Base-by-base conservation (phyloP, 495 filamentous ascomycete species). In the Xylaria cubensis region DNA sequence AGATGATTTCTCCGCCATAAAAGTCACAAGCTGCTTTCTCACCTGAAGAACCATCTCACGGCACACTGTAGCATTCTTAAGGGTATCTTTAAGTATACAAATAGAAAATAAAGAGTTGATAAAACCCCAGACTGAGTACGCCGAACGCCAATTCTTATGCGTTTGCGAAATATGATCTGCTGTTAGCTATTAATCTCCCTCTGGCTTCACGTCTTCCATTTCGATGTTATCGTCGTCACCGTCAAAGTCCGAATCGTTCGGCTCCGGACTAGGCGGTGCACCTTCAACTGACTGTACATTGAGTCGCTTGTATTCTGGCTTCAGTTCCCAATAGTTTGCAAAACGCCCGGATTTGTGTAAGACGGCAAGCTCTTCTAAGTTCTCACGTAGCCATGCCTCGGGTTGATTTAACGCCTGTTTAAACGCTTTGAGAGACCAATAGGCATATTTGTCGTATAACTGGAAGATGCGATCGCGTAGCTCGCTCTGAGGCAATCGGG, bases 391-490 rank as follows among this genome's bases (percentile, higher is more conserved):
- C 79, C 94, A 99, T 5, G 92, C 91, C 78, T 99, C 96, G 0
- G 96, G 96, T 83, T 99, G 96, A 64, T 88, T 84, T 42, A 95
- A 86, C 72, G 84, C 81, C 26, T 86, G 83, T 72, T 92, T 92
- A 74, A 99, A 88, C 0, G 89, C 88, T 75, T 92, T 94, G 84
- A 98, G 91, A 21, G 92, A 88, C 95, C 95, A 98, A 81, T 94
- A 98, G 66, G 88, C 88, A 85, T 92, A 97, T 64, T 90, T 81
- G 42, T 90, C 87, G 88, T 98, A 99, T 77, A 90, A 92, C 19
- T 84, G 79, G 84, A 93, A 94, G 70, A 99, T 90, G 53, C 84
- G 84, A 79, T 98, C 94, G 82, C 97, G 81, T 48, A 99, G 90
- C 78, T 94, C 91, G 84, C 93, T 92, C 78, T 92, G 89, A 8